Evolutionary conservation across 2,329 filamentous ascomycete genomes (phyloP).

Genomic region (Beauveria varroae): DNA sequence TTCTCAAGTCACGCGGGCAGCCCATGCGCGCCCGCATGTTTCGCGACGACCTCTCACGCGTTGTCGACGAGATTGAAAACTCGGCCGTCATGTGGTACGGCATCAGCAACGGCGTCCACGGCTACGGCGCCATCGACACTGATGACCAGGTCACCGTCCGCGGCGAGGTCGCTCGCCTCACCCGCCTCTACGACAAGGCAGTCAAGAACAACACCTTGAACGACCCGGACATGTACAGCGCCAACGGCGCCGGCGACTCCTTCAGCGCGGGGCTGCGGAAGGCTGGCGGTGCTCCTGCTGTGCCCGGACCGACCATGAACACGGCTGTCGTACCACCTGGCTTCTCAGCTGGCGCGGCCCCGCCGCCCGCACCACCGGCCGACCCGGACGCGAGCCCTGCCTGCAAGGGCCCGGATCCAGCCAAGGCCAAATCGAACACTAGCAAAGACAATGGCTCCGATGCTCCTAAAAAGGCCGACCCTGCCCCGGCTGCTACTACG

Average conservation of each 20-base stretch:
- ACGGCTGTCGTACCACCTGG: not conserved
- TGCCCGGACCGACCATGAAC: not conserved
- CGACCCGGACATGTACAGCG: slow-evolving; percentile 17
- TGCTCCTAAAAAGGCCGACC: not conserved
- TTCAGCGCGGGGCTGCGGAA: slow-evolving; percentile 14
- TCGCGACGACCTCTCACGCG: slow-evolving; percentile 17
- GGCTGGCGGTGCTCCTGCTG: not conserved
- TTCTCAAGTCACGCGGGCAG: slow-evolving; percentile 18
- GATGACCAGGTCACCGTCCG: slow-evolving; percentile 18
- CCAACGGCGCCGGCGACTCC: slow-evolving; percentile 12
- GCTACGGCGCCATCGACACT: slow-evolving; percentile 18
- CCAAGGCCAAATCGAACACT: slow-evolving; percentile 2
- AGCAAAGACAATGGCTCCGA: not conserved
- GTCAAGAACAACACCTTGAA: slow-evolving; percentile 18
- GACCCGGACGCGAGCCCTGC: slow-evolving; percentile 12
- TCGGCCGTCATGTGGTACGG: slow-evolving; percentile 19
- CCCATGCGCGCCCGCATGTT: slow-evolving; percentile 17
- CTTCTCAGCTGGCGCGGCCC: not conserved
- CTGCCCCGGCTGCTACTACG: not conserved
- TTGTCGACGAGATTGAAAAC: slow-evolving; percentile 19
- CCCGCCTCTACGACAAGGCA: slow-evolving; percentile 18
- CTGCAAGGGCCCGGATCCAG: slow-evolving; percentile 12
- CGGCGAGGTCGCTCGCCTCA: slow-evolving; percentile 17
- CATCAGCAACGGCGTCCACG: slow-evolving; percentile 14
- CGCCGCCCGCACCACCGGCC: not conserved